These are phyloP conservation scores for Platanthera zijinensis DNA, from an alignment of 106 monocot species.

Conservation along the genomic window DNA sequence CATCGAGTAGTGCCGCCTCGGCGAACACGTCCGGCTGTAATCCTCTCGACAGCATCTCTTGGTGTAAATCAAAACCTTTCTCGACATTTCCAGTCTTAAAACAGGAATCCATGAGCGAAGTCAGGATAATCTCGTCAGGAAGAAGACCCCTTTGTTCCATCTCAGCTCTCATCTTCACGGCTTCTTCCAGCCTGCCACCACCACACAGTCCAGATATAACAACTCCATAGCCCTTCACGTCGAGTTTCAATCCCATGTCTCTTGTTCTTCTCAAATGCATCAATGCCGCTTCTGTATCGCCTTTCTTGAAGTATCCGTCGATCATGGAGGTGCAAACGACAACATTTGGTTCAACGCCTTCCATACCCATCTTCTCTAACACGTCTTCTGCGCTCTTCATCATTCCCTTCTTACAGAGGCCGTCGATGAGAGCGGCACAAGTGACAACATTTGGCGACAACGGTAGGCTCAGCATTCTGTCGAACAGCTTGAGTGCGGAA, in stretches of 20 bases:
- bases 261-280: constrained; percentile 4
- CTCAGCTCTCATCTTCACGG: constrained; percentile 13
- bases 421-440: constrained; percentile 9
- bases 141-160: constrained; percentile 16
- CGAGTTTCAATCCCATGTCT: constrained; percentile 9
- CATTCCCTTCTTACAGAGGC: constrained; percentile 15
- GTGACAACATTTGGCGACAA: constrained; percentile 21
- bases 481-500: constrained; percentile 10
- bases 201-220: constrained; percentile 15
- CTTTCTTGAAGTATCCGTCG: constrained; percentile 11
- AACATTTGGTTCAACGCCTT: constrained; percentile 12
- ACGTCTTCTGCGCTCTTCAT: constrained; percentile 6
- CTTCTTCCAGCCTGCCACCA: constrained; percentile 9
- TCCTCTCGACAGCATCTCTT: constrained; percentile 9
- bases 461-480: constrained; percentile 2
- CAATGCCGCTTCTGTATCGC: constrained; percentile 7
- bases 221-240: constrained; percentile 16
- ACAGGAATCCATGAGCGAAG: constrained; percentile 13
- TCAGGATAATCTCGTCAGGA: constrained; percentile 11
- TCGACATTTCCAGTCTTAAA: constrained; percentile 7
- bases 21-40: constrained; percentile 8
- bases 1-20: constrained; percentile 9
- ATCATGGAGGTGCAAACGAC: constrained; percentile 16
- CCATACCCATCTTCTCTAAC: constrained; percentile 5
- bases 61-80: constrained; percentile 9